Percentiles rank a stretch among this genome's conserved stretches.
Conservation (phyloP, 2,329 filamentous ascomycete genomes). For the Colletotrichum camelliae region DNA sequence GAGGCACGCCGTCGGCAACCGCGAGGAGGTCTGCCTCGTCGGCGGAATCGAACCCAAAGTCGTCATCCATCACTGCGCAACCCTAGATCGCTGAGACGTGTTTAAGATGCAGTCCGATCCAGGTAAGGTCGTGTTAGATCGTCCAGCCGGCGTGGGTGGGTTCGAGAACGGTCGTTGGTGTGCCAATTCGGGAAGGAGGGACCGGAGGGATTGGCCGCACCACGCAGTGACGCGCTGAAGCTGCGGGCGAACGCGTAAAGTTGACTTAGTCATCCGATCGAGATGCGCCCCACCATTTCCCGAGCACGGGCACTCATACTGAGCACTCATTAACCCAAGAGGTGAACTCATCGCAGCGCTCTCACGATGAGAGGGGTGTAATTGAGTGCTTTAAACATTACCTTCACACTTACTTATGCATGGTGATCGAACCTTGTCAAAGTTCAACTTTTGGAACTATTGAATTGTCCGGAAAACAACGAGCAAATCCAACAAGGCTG, state of each 20-base stretch:
- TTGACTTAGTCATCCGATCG: background rate
- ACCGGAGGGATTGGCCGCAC: background rate
- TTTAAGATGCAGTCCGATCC: background rate
- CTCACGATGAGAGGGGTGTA: background rate
- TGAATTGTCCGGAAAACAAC: too few species aligned
- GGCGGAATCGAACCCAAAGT: constrained; percentile 30
- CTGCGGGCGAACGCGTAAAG: background rate
- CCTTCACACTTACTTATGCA: rapidly evolving
- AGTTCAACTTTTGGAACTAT: too few species aligned
- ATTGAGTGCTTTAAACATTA: rapidly evolving
- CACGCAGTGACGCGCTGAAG: background rate
- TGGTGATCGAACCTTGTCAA: too few species aligned
- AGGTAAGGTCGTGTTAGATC: background rate
- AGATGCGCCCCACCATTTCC: background rate
- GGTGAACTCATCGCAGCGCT: background rate
- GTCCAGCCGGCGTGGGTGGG: background rate
- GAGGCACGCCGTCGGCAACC: background rate
- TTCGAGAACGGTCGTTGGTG: background rate
- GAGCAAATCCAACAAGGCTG: background rate
- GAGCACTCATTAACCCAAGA: background rate
- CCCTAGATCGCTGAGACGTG: background rate
- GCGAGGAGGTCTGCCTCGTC: constrained; percentile 13
- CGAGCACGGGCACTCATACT: background rate
- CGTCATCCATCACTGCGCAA: constrained; percentile 3
- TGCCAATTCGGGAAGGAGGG: background rate